Evolutionary conservation across 129 eudicot genomes (phyloP), one percentile per base, ranked within the genome.

Genomic region (Helichrysum umbraculigerum): DNA sequence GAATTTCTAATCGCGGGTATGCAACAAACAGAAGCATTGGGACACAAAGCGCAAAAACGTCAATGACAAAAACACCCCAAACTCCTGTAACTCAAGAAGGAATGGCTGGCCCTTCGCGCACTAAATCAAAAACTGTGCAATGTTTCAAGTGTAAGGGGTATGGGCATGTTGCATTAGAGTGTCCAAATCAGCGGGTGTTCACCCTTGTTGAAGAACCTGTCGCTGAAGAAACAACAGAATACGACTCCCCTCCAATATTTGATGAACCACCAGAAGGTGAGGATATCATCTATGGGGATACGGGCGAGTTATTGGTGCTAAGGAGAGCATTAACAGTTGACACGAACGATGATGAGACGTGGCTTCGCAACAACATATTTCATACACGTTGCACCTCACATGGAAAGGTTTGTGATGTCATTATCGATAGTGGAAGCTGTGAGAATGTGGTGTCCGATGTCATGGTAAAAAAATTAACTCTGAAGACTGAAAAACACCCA

Each of bases 131-230:
- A 30, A 8, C 6, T 4, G 70, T 66, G 14, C 70, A 67, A 19
- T 80, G 84, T 30, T 74, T 74, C 58, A 80, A 74, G 35, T 74
- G 80, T 19, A 64, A 52, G 1, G 74, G 79, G 3, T 65, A 63
- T 17, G 58, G 74, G n/a, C 74, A 80, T 10, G 54, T 72, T 9
- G 59, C 74, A 5, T 71, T 61, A 0, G 35, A 72, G 5, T 79
- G 78, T 28, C 68, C 69, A 20, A 72, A 79, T 34, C 57, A 29
- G 3, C 50, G 25, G 7, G 25, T 72, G 0, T 8, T 72, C 4
- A 63, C 39, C 39, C 39, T 34, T 16, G 4, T 57, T 15, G 68
- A 51, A n/a, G 59, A 69, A 54, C 44, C 28, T 68, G 1, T 42
- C 7, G 7, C 37, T 65, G 56, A 57, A 34, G 57, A 70, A n/a